Evolutionary conservation across 306 rosid species (phyloP).

Genomic region (Dryas alaskensis): DNA sequence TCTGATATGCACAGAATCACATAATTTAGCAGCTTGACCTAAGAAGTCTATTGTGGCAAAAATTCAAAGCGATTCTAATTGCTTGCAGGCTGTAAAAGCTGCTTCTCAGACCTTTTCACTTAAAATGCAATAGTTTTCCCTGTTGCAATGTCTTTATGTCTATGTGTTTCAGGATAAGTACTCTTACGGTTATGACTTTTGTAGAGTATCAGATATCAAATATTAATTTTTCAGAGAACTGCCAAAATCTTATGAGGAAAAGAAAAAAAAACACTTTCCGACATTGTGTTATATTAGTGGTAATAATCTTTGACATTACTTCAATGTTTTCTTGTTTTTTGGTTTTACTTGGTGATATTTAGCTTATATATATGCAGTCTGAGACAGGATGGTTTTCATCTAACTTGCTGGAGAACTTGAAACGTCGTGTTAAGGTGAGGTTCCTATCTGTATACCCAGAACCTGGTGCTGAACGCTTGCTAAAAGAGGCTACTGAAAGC

Average conservation of each 20-base stretch:
- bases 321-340: not conserved
- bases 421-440: slow-evolving; percentile 67
- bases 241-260: not conserved
- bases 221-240: not conserved
- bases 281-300: not conserved
- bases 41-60: too few species aligned
- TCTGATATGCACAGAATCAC: too few species aligned
- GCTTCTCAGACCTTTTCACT: too few species aligned
- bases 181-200: not conserved
- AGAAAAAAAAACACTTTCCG: not conserved
- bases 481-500: slow-evolving; percentile 58
- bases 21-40: too few species aligned
- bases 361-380: slow-evolving; percentile 46
- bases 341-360: slow-evolving; percentile 17
- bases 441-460: slow-evolving; percentile 68
- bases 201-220: not conserved
- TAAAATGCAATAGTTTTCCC: not conserved
- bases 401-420: slow-evolving; percentile 51
- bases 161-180: not conserved
- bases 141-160: not conserved
- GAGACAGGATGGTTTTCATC: slow-evolving; percentile 80
- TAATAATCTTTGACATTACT: not conserved
- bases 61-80: too few species aligned
- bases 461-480: slow-evolving; percentile 57
- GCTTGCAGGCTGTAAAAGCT: too few species aligned